Percentiles rank a stretch among this genome's conserved stretches.
Evolutionary conservation across 768 basidiomycete genomes (phyloP).

Genomic region (Pleurotus ostreatus): DNA sequence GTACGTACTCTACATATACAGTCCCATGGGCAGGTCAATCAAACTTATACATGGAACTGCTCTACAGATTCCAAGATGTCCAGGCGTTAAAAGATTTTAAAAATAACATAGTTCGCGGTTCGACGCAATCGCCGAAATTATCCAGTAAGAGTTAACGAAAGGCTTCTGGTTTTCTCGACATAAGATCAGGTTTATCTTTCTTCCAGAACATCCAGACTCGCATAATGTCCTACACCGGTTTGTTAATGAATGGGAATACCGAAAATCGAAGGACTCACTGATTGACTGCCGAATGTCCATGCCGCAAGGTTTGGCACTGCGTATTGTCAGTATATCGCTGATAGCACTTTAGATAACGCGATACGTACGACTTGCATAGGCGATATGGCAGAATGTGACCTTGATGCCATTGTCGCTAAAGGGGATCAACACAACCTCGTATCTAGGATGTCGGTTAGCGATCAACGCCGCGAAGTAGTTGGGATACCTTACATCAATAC

Average conservation of each 20-base stretch:
- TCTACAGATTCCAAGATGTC: no score
- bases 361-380: conserved; percentile 2
- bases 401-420: background rate
- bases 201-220: background rate
- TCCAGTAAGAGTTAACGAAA: no score
- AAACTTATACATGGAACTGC: no score
- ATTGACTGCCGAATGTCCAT: background rate
- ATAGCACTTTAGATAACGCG: background rate
- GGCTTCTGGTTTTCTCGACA: no score
- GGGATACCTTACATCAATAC: background rate
- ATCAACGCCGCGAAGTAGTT: background rate
- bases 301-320: conserved; percentile 1
- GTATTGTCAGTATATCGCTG: background rate
- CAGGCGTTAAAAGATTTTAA: no score
- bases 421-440: conserved; percentile 3
- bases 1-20: no score
- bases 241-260: background rate
- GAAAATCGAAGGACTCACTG: background rate
- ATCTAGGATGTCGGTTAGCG: background rate
- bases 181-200: background rate
- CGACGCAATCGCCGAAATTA: no score
- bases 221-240: background rate
- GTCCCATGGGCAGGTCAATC: no score
- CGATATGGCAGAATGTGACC: background rate
- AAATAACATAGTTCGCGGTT: no score